Conservation (phyloP, 495 filamentous ascomycete species). For the Penicillium antarcticum region DNA sequence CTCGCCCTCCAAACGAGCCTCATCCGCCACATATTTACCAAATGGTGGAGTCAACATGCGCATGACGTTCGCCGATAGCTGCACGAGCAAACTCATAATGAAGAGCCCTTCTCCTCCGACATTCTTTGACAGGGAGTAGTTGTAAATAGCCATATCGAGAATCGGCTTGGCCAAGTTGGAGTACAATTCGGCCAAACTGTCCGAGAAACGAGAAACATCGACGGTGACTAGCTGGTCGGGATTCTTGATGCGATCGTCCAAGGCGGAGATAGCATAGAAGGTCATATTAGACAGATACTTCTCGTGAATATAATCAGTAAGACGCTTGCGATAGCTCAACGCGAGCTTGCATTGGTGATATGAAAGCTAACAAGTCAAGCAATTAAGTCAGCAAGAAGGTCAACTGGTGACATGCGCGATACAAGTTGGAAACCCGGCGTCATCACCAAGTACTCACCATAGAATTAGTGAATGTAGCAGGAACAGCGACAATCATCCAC, state of each 20-base stretch:
- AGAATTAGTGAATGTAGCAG: constrained; percentile 97
- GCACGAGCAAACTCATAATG: constrained; percentile 90
- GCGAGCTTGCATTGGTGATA: constrained; percentile 96
- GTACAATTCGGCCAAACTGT: constrained; percentile 91
- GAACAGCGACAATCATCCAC: constrained; percentile 99
- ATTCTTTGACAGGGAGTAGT: constrained; percentile 84
- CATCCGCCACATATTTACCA: constrained; percentile 96
- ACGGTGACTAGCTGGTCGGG: constrained; percentile 96
- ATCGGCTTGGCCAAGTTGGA: constrained; percentile 96
- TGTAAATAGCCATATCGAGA: constrained; percentile 95
- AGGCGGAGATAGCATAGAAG: constrained; percentile 91
- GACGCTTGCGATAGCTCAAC: constrained; percentile 82
- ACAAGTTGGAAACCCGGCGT: not conserved
- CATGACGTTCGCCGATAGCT: constrained; percentile 90
- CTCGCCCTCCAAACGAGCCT: constrained; percentile 90
- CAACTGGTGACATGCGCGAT: constrained; percentile 9
- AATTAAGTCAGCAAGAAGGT: constrained; percentile 5
- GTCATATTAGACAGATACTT: constrained; percentile 95
- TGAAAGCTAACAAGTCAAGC: constrained; percentile 60
- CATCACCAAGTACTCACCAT: constrained; percentile 63
- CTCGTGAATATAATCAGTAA: constrained; percentile 90
- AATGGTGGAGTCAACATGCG: constrained; percentile 95
- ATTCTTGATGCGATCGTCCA: constrained; percentile 98
- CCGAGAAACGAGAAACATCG: constrained; percentile 93
- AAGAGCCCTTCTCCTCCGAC: constrained; percentile 93